Percentiles rank a stretch among this genome's conserved stretches.
Conservation (phyloP, 257 asterid species). For the Solanum clarkiae region DNA sequence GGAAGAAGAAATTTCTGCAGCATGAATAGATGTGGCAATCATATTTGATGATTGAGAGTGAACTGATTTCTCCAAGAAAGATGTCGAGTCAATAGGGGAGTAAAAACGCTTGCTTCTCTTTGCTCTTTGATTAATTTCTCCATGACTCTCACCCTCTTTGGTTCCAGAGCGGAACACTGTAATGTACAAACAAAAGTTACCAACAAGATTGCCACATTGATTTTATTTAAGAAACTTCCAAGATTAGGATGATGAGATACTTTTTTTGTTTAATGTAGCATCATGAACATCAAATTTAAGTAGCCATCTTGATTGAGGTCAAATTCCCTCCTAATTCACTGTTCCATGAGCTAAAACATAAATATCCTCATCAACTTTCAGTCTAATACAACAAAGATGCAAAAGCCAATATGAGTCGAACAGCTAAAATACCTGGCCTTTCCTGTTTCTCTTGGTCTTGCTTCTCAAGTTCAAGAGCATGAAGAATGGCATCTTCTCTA, state of each 20-base stretch:
- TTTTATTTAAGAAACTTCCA: not conserved
- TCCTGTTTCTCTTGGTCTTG: slow-evolving; percentile 11
- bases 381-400: not conserved
- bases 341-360: not conserved
- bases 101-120: slow-evolving; percentile 16
- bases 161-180: not conserved
- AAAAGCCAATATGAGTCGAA: not conserved
- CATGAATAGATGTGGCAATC: not conserved
- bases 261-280: not conserved
- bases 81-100: slow-evolving; percentile 1
- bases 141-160: not conserved
- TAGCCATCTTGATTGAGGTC: not conserved
- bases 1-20: slow-evolving; percentile 10
- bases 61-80: slow-evolving; percentile 1
- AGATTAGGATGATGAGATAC: not conserved
- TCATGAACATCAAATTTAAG: not conserved
- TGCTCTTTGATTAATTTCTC: slow-evolving; percentile 3
- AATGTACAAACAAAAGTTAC: not conserved
- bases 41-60: not conserved
- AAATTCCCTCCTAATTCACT: not conserved
- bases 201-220: not conserved
- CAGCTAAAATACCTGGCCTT: slow-evolving; percentile 21
- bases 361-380: not conserved
- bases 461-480: slow-evolving; percentile 19
- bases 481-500: slow-evolving; percentile 10